Evolutionary conservation across 768 basidiomycete species (phyloP), one percentile per base, ranked within the genome.

Genomic region (Tricholoma matsutake): DNA sequence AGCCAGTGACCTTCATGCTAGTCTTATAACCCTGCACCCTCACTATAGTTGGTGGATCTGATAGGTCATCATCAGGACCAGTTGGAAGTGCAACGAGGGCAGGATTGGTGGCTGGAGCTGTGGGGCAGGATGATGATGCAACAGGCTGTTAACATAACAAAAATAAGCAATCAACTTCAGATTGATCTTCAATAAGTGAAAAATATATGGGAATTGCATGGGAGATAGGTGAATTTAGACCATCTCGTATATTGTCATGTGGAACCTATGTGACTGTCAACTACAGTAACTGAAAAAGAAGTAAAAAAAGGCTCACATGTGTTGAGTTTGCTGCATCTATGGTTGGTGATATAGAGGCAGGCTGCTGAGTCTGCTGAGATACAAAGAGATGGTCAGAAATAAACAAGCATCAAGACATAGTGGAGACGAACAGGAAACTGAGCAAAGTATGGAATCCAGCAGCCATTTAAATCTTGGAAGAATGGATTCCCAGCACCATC

Each of bases 51-150:
- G 31, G 59, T 37, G 34, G 34, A 43, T 37, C 54, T 9, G 59
- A 31, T n/a, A 60, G 43, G 45, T 60, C 59, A 4, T 60, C 41
- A 9, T 60, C 59, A 35, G 34, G 16, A 43, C 32, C 59, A 25
- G 54, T 31, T 25, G 59, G 59, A 39, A 60, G 59, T 10, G 35
- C 14, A 20, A 60, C 25, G 54, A 32, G 35, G 5, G 59, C 37
- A 16, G 59, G 53, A 43, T 54, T 29, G 10, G 35, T 52, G 45
- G 57, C 41, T 31, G 57, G 45, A 18, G 32, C 45, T 47, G 57
- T 6, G 11, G 29, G 11, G 22, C 45, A 7, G 11, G 45, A 43
- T 29, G n/a, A 43, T 11, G 37, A 45, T 45, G 56, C 22, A 11
- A 25, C 16, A 43, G 45, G 41, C 31, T 41, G 39, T 18, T 45